These are phyloP conservation scores for Plasmodium reichenowi DNA, from an alignment of 169 alveolate genomes.

Conservation along the genomic window DNA sequence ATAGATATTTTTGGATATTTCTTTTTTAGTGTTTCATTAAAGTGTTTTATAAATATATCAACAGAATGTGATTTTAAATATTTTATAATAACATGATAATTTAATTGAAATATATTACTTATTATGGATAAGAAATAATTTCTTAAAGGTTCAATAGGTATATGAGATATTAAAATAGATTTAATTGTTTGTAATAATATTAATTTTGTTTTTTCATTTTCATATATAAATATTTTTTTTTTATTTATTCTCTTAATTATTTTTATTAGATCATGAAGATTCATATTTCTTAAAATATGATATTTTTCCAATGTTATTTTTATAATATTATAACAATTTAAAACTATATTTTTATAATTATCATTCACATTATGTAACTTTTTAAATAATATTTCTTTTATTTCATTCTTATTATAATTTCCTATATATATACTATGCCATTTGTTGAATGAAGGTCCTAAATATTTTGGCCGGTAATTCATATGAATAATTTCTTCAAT, in stretches of 20 bases:
- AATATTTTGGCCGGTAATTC: constrained; percentile 40
- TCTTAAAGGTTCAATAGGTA: constrained; percentile 34
- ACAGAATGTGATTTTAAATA: constrained; percentile 10
- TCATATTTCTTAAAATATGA: constrained; percentile 56
- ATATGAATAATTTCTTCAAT: constrained; percentile 13
- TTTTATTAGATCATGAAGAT: constrained; percentile 75
- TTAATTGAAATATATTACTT: constrained; percentile 12
- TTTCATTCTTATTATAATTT: constrained; percentile 22
- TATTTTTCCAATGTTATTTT: constrained; percentile 41
- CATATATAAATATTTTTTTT: constrained; percentile 25
- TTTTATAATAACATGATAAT: constrained; percentile 4
- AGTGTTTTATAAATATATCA: constrained; percentile 16
- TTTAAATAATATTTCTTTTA: constrained; percentile 64
- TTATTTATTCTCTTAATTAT: constrained; percentile 53
- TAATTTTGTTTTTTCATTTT: constrained; percentile 20
- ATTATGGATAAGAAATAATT: constrained; percentile 4
- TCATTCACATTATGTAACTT: constrained; percentile 22
- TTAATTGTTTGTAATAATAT: constrained; percentile 55
- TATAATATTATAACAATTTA: constrained; percentile 22
- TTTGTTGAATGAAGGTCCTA: constrained; percentile 30
- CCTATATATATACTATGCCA: constrained; percentile 58
- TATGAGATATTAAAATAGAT: constrained; percentile 57
- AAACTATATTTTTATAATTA: constrained; percentile 26
- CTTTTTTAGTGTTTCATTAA: constrained; percentile 26
- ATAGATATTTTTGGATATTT: constrained; percentile 10